A percentile compares a stretch with the other conserved stretches of the same genome.
phyloP scores from a whole-genome alignment of 1,139 yeast genomes.

The Hyphopichia burtonii region DNA sequence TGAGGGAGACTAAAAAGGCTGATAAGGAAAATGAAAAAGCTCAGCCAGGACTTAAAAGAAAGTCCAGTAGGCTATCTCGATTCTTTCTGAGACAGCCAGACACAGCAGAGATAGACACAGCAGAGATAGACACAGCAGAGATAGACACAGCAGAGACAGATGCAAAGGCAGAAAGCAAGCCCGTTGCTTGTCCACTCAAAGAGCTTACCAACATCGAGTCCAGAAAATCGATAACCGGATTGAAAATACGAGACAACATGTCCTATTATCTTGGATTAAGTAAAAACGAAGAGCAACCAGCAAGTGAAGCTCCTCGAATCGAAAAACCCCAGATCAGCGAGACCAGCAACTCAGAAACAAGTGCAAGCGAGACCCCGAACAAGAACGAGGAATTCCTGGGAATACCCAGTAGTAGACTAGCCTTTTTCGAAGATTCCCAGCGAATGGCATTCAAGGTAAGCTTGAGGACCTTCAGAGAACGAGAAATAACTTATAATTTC shows the following conservation, averaged over 20 bases:
- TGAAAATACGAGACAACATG: slow-evolving; percentile 20
- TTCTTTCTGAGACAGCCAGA: neutral
- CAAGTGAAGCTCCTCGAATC: neutral
- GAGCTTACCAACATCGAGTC: neutral
- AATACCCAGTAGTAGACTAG: slow-evolving; percentile 17
- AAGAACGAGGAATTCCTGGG: slow-evolving; percentile 5
- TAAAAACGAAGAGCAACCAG: neutral
- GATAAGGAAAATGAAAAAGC: neutral
- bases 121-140: too few species aligned
- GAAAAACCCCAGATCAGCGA: neutral
- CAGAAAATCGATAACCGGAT: slow-evolving; percentile 2
- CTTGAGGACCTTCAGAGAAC: slow-evolving; percentile 2
- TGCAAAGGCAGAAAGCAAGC: too few species aligned
- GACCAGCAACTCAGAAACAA: neutral
- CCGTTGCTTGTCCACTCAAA: neutral
- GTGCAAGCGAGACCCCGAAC: neutral
- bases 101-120: too few species aligned
- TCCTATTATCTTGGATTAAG: slow-evolving; percentile 13
- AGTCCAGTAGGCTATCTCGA: neutral
- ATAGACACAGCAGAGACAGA: too few species aligned
- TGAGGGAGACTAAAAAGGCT: too few species aligned
- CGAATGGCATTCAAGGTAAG: slow-evolving; percentile 11
- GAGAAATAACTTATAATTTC: slow-evolving; percentile 4
- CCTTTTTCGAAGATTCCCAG: slow-evolving; percentile 13
- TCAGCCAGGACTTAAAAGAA: neutral